phyloP scores from a whole-genome alignment of 2,329 filamentous ascomycete genomes.

The Fusarium piperis region DNA sequence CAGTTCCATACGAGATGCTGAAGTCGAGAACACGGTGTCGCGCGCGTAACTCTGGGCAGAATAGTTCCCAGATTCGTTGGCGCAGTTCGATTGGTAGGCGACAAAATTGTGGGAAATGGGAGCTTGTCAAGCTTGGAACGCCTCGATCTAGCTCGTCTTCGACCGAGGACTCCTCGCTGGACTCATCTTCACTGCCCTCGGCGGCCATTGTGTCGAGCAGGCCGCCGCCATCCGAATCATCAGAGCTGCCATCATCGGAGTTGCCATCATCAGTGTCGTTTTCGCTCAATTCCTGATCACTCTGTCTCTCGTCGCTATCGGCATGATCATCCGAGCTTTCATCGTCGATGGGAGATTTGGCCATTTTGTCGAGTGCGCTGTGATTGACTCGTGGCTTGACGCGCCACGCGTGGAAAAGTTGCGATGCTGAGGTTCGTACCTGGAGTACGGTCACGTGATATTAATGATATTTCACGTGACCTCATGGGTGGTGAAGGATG shows the following conservation, averaged over 20 bases:
- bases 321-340: neutral
- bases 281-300: neutral
- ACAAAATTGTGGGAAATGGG: conserved; percentile 42
- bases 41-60: conserved; percentile 45
- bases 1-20: conserved; percentile 18
- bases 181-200: conserved; percentile 35
- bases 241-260: conserved; percentile 24
- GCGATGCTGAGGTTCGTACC: neutral
- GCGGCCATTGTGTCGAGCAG: conserved; percentile 39
- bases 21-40: conserved; percentile 45
- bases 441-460: conserved; percentile 8
- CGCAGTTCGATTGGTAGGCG: conserved; percentile 46
- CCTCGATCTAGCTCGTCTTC: neutral
- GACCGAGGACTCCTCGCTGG: conserved; percentile 18
- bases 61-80: conserved; percentile 45
- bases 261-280: conserved; percentile 4
- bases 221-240: conserved; percentile 34
- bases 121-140: neutral
- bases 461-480: neutral
- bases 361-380: conserved; percentile 7
- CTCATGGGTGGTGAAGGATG: neutral
- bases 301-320: conserved; percentile 5
- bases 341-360: conserved; percentile 16
- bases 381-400: neutral
- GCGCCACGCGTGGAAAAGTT: conserved; percentile 10